Conservation (phyloP, 148 eudicot genomes). For the Drosera capensis region DNA sequence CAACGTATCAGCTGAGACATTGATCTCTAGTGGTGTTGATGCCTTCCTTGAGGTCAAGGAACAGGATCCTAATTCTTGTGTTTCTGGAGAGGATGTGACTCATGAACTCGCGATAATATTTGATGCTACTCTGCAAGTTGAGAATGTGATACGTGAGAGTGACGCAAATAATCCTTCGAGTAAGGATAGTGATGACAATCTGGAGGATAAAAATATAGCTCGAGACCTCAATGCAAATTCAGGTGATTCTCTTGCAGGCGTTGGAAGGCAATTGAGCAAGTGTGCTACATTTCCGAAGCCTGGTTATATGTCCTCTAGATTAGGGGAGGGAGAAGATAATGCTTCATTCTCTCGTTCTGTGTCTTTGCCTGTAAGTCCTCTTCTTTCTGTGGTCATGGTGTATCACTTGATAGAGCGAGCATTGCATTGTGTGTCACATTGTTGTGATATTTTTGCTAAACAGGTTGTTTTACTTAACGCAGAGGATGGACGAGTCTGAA, state of each 20-base stretch:
- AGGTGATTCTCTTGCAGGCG: background rate
- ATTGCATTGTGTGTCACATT: background rate
- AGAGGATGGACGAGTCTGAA: background rate
- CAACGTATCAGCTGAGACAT: constrained; percentile 7
- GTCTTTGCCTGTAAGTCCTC: background rate
- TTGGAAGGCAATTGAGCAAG: background rate
- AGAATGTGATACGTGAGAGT: constrained; percentile 10
- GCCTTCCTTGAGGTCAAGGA: no score
- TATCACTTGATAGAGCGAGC: background rate
- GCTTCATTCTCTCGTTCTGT: background rate
- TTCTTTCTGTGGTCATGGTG: background rate
- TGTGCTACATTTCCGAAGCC: background rate
- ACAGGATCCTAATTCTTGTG: constrained; percentile 10
- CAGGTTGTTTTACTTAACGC: no score
- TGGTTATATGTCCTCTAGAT: background rate
- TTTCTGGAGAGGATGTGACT: constrained; percentile 12
- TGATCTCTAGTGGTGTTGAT: background rate
- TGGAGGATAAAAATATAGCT: background rate
- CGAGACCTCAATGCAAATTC: background rate
- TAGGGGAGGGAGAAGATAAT: background rate
- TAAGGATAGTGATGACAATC: constrained; percentile 6
- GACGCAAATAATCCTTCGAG: constrained; percentile 9
- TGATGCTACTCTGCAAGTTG: constrained; percentile 20
- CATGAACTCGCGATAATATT: constrained; percentile 27
- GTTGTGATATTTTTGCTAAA: background rate